Percentiles rank a stretch among this genome's conserved stretches.
phyloP scores from a whole-genome alignment of 177 flowering plant species.

The Telopea speciosissima region DNA sequence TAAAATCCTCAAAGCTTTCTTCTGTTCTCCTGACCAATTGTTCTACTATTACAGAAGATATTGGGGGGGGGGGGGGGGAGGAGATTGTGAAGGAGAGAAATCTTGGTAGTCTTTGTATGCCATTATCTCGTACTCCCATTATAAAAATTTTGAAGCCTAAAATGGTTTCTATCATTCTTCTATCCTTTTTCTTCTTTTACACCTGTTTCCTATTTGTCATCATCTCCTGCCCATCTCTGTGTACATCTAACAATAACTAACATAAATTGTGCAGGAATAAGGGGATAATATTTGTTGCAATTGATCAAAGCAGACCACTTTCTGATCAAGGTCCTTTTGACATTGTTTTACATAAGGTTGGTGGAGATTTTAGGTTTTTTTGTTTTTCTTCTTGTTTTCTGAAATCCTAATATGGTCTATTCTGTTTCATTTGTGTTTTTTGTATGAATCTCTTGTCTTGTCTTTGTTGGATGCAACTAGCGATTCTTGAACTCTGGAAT shows the following conservation, averaged over 20 bases:
- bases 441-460: neutral
- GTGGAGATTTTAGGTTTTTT: neutral
- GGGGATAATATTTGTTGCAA: conserved; percentile 66
- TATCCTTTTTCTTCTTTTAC: neutral
- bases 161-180: no score
- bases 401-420: neutral
- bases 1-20: neutral
- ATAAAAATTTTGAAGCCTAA: no score
- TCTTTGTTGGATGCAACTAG: neutral
- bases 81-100: no score
- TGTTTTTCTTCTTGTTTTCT: neutral
- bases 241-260: no score
- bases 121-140: no score
- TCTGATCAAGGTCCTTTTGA: conserved; percentile 83
- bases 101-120: no score
- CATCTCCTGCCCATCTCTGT: no score
- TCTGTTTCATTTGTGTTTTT: neutral
- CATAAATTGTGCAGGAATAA: conserved; percentile 43
- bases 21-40: neutral
- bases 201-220: no score
- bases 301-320: conserved; percentile 55
- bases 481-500: neutral
- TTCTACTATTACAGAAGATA: neutral
- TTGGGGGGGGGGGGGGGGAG: neutral
- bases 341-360: conserved; percentile 64